Percentiles rank a stretch among this genome's conserved stretches.
Evolutionary conservation across 1,284 basidiomycete genomes (phyloP).

Genomic region (Puccinia novopanici): DNA sequence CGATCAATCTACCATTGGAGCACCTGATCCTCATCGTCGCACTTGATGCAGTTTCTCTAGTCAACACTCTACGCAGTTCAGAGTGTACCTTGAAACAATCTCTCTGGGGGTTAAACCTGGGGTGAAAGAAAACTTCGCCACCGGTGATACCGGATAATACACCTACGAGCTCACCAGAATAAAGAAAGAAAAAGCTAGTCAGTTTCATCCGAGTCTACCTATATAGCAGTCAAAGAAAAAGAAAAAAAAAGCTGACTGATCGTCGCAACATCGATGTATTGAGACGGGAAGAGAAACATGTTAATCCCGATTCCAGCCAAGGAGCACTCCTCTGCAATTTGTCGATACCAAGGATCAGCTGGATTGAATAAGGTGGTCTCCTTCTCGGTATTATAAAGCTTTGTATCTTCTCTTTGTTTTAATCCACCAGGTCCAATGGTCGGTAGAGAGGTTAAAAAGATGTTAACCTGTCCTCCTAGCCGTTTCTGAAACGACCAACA

Average conservation of each 20-base stretch:
- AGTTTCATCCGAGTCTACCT: neutral
- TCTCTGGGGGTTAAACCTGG: conserved; percentile 74
- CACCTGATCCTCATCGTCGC: conserved; percentile 80
- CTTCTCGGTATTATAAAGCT: conserved; percentile 83
- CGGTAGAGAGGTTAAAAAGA: conserved; percentile 79
- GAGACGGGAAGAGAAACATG: conserved; percentile 80
- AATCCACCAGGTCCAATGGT: conserved; percentile 75
- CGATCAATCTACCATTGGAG: conserved; percentile 70
- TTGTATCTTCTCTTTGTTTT: conserved; percentile 67
- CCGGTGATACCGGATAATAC: conserved; percentile 75
- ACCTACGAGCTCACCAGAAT: conserved; percentile 61
- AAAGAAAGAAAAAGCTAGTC: conserved; percentile 31
- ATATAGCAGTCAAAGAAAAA: too few relatives aligned
- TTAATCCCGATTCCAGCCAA: conserved; percentile 88
- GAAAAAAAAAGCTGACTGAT: conserved; percentile 65
- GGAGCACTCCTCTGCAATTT: conserved; percentile 81
- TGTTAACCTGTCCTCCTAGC: conserved; percentile 79
- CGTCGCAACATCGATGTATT: conserved; percentile 83
- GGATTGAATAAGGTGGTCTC: conserved; percentile 79
- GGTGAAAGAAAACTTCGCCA: conserved; percentile 91
- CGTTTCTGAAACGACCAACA: conserved; percentile 64
- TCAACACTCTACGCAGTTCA: conserved; percentile 72
- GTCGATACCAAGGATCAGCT: conserved; percentile 75
- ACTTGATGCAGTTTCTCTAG: conserved; percentile 76
- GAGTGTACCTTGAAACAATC: conserved; percentile 71